Percentiles rank a stretch among this genome's conserved stretches.
These are phyloP conservation scores for Paraleonurus japonicus DNA, from an alignment of 257 asterid species.

Conservation along the genomic window DNA sequence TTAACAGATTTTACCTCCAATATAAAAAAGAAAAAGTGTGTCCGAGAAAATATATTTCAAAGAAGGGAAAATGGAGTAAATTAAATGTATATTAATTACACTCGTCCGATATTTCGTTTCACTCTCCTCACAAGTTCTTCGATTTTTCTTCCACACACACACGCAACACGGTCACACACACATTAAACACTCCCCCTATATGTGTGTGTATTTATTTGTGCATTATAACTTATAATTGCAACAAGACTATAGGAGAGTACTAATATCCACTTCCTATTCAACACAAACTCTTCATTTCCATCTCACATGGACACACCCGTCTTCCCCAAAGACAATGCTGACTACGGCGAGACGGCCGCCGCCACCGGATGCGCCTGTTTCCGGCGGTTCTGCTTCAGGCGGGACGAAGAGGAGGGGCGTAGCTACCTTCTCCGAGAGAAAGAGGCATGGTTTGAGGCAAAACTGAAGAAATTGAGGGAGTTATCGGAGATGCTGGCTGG, in stretches of 20 bases:
- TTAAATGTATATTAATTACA: not conserved
- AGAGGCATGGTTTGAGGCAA: slow-evolving; percentile 23
- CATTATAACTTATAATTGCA: not conserved
- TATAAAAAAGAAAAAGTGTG: too few relatives aligned
- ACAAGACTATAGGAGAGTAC: too few relatives aligned
- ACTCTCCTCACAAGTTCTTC: not conserved
- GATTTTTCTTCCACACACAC: slow-evolving; percentile 3
- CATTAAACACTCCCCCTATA: not conserved
- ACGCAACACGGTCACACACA: slow-evolving; percentile 3
- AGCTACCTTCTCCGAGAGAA: slow-evolving; percentile 21
- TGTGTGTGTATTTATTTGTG: too few relatives aligned
- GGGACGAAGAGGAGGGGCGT: slow-evolving; percentile 25
- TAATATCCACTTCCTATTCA: too few relatives aligned
- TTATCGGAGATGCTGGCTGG: slow-evolving; percentile 48
- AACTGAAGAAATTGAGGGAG: slow-evolving; percentile 35
- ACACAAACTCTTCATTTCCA: not conserved
- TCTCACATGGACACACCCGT: slow-evolving; percentile 10
- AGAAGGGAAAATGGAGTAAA: too few relatives aligned
- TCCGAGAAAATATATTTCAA: too few relatives aligned
- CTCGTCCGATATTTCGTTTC: not conserved
- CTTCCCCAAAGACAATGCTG: not conserved
- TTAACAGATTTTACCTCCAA: too few relatives aligned
- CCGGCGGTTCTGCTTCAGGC: slow-evolving; percentile 28
- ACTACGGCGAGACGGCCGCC: not conserved
- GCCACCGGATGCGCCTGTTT: slow-evolving; percentile 33